These are phyloP conservation scores for Bipolaris bicolor DNA, from an alignment of 2,329 filamentous ascomycete genomes.

Conservation along the genomic window DNA sequence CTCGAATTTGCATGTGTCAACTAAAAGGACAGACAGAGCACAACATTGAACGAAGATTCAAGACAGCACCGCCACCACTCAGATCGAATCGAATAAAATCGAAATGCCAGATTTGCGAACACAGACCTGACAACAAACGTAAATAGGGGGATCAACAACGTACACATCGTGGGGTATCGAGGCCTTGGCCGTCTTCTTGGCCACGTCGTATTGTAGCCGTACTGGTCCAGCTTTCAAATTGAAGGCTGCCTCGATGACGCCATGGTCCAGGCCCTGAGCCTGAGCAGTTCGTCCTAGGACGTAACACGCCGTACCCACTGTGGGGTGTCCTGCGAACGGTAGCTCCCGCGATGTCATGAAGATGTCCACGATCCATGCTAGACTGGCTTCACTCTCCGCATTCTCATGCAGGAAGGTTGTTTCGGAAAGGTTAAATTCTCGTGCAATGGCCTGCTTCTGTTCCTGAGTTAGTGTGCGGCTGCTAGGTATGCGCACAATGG, in stretches of 20 bases:
- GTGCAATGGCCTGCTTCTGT: constrained; percentile 61
- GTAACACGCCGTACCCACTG: constrained; percentile 62
- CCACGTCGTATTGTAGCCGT: constrained; percentile 49
- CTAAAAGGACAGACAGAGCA: constrained; percentile 12
- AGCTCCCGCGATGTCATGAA: constrained; percentile 60
- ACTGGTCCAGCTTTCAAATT: constrained; percentile 56
- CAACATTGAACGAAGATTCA: background rate
- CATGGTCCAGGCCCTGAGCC: constrained; percentile 22
- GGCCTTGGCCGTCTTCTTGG: constrained; percentile 60
- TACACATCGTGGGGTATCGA: constrained; percentile 71
- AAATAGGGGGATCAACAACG: constrained; percentile 47
- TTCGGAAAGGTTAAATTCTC: constrained; percentile 65
- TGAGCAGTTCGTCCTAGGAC: constrained; percentile 45
- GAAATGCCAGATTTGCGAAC: background rate
- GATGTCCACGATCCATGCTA: constrained; percentile 59
- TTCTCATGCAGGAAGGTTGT: constrained; percentile 60
- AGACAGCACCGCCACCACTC: background rate
- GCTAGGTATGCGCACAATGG: constrained; percentile 58
- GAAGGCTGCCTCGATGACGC: constrained; percentile 47
- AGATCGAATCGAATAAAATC: background rate
- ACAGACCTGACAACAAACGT: background rate
- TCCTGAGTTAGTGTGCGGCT: constrained; percentile 50
- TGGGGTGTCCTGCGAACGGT: constrained; percentile 64
- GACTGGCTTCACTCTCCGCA: constrained; percentile 19
- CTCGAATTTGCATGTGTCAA: background rate